Conservation (phyloP, 257 asterid species). For the Solanum clarkiae region DNA sequence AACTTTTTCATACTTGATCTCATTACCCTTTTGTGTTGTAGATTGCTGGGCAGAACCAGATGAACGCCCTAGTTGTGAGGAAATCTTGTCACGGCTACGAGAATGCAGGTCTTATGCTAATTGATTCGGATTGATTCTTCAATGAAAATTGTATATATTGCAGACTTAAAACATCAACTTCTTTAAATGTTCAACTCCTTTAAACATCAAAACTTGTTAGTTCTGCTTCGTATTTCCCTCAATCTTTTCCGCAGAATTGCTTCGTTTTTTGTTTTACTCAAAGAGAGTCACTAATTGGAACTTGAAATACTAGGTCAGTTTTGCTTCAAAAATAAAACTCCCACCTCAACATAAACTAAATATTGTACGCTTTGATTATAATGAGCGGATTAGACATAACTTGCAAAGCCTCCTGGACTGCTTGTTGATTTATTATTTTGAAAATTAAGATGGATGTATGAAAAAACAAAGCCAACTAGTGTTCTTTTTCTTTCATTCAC, state of each 20-base stretch:
- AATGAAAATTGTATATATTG: not conserved
- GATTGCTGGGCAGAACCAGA: constrained; percentile 92
- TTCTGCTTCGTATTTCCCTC: not conserved
- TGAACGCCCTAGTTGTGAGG: constrained; percentile 68
- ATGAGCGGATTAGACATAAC: not conserved
- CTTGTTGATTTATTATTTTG: not conserved
- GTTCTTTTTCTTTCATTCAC: not conserved
- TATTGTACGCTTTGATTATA: not conserved
- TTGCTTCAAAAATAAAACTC: not conserved
- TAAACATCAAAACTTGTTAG: not conserved
- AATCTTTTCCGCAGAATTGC: not conserved
- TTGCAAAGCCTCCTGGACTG: not conserved
- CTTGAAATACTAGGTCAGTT: not conserved
- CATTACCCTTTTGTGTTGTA: constrained; percentile 6
- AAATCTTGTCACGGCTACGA: constrained; percentile 54
- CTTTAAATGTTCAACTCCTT: not conserved
- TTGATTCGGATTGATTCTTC: not conserved
- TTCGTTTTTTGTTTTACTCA: not conserved
- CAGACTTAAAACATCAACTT: not conserved
- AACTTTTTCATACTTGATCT: not conserved
- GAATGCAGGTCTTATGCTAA: constrained; percentile 45
- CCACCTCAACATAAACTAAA: not conserved
- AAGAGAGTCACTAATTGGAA: not conserved
- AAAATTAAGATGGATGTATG: not conserved
- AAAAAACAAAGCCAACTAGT: not conserved